Base-by-base conservation (phyloP, 768 basidiomycete species). In the Kondoa malvinella region DNA sequence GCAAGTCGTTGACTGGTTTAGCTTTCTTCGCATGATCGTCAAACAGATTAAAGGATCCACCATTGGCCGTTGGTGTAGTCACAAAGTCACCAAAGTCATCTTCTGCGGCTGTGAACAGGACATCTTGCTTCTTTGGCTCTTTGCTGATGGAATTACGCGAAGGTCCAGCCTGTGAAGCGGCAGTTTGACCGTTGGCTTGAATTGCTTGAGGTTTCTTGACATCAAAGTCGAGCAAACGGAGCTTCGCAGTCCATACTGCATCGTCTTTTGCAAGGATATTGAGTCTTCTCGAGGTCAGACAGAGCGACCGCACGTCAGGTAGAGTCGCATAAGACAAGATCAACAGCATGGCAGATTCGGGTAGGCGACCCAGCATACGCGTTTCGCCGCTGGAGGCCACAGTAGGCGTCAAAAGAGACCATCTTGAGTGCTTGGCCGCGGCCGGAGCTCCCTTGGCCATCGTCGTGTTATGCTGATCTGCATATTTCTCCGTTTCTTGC, bases 81-180 rank as follows among this genome's bases (percentile, higher is more conserved):
- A 77, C 78, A 68, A 80, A 79, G 58, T 78, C 78, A 2, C 90
- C 92, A 77, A 94, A 94, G 29, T 90, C 89, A 72, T 92, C 89
- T 69, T 89, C 87, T 4, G 71, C 73, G 40, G 66, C 57, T 57
- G 65, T 66, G 14, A 64, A 32, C 12, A 65, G 50, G n/a, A 27
- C 62, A 34, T 60, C 34, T 29, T 29, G 16, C 8, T 59, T 4
- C 8, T 31, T 64, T 50, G 14, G 67, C 69, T 57, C 71, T 85
- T 25, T 66, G 30, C 29, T 72, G 34, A 29, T 62, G 32, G 30
- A 88, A 21, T 15, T 50, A 32, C 25, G 56, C n/a, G 15, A 16
- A 12, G 32, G n/a, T 60, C 30, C 61, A 30, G 0, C 33, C 27
- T 34, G 30, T 31, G 56, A 61, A 31, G 57, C n/a, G 79, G 58